Conservation (phyloP, 2,329 filamentous ascomycete species). For the Talaromyces sp. region DNA sequence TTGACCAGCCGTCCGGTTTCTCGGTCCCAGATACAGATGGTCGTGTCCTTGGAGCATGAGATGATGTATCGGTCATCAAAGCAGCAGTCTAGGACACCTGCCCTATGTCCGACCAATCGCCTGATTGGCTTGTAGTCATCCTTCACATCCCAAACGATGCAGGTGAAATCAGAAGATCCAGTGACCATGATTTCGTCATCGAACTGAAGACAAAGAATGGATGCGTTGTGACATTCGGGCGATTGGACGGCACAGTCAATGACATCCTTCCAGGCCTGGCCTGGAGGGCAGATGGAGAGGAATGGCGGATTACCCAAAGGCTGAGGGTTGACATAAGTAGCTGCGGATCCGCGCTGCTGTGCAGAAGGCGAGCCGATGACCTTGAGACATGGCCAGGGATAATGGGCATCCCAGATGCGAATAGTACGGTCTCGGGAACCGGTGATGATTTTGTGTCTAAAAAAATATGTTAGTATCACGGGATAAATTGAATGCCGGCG, state of each 20-base stretch:
- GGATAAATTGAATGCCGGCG: background rate
- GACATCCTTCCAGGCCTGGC: constrained; percentile 53
- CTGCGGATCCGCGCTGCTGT: constrained; percentile 4
- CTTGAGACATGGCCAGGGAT: constrained; percentile 68
- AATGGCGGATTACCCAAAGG: constrained; percentile 37
- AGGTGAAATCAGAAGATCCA: constrained; percentile 84
- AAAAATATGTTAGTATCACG: background rate
- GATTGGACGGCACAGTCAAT: constrained; percentile 26
- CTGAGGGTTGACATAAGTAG: constrained; percentile 22
- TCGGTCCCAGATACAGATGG: constrained; percentile 91
- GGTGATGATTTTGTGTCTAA: constrained; percentile 86
- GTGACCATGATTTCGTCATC: constrained; percentile 90
- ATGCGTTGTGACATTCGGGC: constrained; percentile 71
- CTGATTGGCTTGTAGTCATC: constrained; percentile 72
- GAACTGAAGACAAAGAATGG: constrained; percentile 91
- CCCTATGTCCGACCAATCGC: constrained; percentile 70
- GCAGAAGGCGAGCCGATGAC: constrained; percentile 62
- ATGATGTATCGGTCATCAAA: constrained; percentile 91
- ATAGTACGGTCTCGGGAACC: constrained; percentile 94
- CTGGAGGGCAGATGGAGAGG: constrained; percentile 43
- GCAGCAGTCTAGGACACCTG: constrained; percentile 87
- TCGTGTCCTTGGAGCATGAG: constrained; percentile 93
- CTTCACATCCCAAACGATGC: constrained; percentile 84
- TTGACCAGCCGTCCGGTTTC: constrained; percentile 68
- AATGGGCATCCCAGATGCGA: constrained; percentile 91